Evolutionary conservation across 306 rosid species (phyloP).

Genomic region (Alnus rubra): DNA sequence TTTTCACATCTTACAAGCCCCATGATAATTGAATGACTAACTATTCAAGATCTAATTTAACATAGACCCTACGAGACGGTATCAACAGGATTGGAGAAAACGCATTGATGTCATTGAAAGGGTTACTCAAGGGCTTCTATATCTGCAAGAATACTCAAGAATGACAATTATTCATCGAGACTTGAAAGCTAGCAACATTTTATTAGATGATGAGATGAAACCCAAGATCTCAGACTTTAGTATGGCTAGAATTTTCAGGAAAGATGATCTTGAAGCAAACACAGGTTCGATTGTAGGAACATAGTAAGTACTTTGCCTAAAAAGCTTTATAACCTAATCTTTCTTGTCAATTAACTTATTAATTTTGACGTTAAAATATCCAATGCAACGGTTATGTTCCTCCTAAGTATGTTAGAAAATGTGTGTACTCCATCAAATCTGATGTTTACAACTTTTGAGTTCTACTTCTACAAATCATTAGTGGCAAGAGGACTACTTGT

Average conservation of each 20-base stretch:
- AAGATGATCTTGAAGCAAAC: constrained; percentile 33
- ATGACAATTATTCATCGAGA: constrained; percentile 18
- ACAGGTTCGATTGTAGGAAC: constrained; percentile 41
- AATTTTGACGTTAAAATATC: background rate
- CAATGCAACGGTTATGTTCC: constrained; percentile 40
- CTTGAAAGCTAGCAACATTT: constrained; percentile 40
- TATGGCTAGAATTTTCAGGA: constrained; percentile 29
- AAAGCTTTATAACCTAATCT: background rate
- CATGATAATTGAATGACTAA: too few relatives aligned
- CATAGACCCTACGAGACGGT: too few relatives aligned
- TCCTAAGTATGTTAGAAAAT: constrained; percentile 14
- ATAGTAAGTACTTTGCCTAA: constrained; percentile 1
- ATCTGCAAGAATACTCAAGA: background rate
- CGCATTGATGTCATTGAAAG: constrained; percentile 45
- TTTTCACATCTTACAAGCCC: too few relatives aligned
- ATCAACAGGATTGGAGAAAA: too few relatives aligned
- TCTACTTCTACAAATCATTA: constrained; percentile 40
- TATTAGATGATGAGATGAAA: constrained; percentile 21
- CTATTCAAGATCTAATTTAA: too few relatives aligned
- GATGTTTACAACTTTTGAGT: constrained; percentile 46
- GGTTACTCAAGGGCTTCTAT: constrained; percentile 36
- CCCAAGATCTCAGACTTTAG: constrained; percentile 40
- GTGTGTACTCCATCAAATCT: constrained; percentile 27
- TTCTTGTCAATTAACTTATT: background rate
- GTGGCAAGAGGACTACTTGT: constrained; percentile 28